phyloP scores from a whole-genome alignment of 202 grass and related monocot genomes.

The Hordeum pubiflorum region DNA sequence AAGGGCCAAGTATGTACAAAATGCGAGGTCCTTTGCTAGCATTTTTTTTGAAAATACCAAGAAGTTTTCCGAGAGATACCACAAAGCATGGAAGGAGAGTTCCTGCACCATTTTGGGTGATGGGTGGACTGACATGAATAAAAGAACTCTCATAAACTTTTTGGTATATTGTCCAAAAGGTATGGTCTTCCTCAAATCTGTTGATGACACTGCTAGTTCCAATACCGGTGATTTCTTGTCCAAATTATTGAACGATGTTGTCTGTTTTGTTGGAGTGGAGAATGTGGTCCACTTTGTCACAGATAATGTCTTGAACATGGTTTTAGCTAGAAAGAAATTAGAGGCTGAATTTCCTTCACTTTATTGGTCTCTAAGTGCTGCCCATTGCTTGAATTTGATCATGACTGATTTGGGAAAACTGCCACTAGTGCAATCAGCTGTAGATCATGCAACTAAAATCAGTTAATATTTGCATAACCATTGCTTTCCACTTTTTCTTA shows the following conservation, averaged over 20 bases:
- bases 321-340: no score
- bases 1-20: not conserved
- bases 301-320: no score
- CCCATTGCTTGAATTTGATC: no score
- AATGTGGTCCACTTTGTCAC: not conserved
- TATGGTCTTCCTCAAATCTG: not conserved
- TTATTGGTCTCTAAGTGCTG: no score
- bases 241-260: not conserved
- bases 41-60: not conserved
- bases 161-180: not conserved
- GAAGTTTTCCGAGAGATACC: conserved; percentile 4
- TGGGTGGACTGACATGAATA: not conserved
- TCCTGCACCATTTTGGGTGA: not conserved
- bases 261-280: not conserved
- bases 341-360: no score
- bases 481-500: no score
- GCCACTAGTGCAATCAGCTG: no score
- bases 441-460: no score
- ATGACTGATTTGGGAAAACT: no score
- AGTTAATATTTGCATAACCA: no score
- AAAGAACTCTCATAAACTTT: not conserved
- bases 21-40: no score
- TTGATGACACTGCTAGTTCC: conserved; percentile 12
- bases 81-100: not conserved
- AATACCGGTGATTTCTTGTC: not conserved